Evolutionary conservation across 805 yeast species (phyloP), one percentile per base, ranked within the genome.

Genomic region (Suhomyces sp.): DNA sequence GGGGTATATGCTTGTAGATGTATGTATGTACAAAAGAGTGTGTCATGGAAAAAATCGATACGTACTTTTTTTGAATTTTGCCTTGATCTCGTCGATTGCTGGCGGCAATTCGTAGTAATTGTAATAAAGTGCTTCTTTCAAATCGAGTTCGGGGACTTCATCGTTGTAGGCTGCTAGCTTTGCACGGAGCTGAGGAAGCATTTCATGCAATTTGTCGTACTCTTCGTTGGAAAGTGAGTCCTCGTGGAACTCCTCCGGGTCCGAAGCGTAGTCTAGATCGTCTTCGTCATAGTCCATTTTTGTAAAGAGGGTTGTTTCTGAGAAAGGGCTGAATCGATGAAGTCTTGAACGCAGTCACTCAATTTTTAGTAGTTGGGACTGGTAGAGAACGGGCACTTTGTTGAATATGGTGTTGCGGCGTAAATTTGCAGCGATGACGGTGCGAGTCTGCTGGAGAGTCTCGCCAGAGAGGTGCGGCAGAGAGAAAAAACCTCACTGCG

Each of bases 41-140:
- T 23, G 31, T 13, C 46, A 17, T 29, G 33, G 19, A 42, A 42
- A 42, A 42, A 23, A 23, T 23, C 4, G 19, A 71, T 75, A 80
- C 85, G 67, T 80, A 80, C 84, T 78, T 71, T 73, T 72, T 53
- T 64, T 64, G 52, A 64, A 73, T 44, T 60, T 63, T 9, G 59
- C 52, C 53, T 75, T 76, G 46, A 81, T 64, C 53, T 83, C 85
- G 31, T 69, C 73, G 6, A 84, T 57, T 0, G 89, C 66, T 10
- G 77, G 77, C 4, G 78, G 81, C 4, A 83, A 60, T 44, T 81
- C 84, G 61, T 80, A 79, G 62, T 84, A 84, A 58, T 83, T 81
- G 57, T 72, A 73, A 79, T 85, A 86, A 9, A 87, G 70, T 0
- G 82, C 70, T 57, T 83, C 86, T 60, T 83, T 80, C 54, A 87